These are phyloP conservation scores for Alloteropsis angusta DNA, from an alignment of 202 grass and related monocot species.

Conservation along the genomic window DNA sequence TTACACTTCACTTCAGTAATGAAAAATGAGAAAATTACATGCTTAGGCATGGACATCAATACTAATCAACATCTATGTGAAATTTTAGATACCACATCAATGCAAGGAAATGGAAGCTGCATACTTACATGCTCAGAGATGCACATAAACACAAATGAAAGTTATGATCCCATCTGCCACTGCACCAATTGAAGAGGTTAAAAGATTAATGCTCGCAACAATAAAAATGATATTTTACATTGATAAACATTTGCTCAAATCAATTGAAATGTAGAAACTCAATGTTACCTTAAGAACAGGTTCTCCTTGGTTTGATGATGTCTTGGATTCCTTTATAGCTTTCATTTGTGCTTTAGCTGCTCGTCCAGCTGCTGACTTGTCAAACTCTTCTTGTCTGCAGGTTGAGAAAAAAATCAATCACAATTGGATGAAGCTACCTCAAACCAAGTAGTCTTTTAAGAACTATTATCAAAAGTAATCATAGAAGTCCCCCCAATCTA, in stretches of 20 bases:
- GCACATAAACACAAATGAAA: neutral
- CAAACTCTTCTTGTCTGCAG: constrained; percentile 64
- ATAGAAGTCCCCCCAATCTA: neutral
- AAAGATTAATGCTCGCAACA: neutral
- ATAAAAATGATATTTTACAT: neutral
- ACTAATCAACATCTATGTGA: neutral
- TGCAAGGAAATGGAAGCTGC: neutral
- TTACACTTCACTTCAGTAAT: neutral
- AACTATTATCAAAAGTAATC: neutral
- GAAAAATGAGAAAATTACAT: neutral
- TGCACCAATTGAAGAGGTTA: constrained; percentile 36
- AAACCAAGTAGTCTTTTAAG: neutral
- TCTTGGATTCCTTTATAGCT: constrained; percentile 69
- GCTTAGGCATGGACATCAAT: neutral
- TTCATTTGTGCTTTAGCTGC: constrained; percentile 80
- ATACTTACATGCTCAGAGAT: constrained; percentile 32
- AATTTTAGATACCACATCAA: neutral
- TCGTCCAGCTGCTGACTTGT: constrained; percentile 78
- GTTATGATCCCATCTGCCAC: constrained; percentile 95
- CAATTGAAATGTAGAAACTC: neutral
- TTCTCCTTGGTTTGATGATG: constrained; percentile 45
- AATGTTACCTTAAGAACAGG: constrained; percentile 76
- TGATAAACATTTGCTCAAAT: neutral
- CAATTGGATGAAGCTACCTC: neutral
- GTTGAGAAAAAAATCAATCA: neutral